These are phyloP conservation scores for Colletotrichum theobromicola DNA, from an alignment of 2,329 filamentous ascomycete species.

Conservation along the genomic window DNA sequence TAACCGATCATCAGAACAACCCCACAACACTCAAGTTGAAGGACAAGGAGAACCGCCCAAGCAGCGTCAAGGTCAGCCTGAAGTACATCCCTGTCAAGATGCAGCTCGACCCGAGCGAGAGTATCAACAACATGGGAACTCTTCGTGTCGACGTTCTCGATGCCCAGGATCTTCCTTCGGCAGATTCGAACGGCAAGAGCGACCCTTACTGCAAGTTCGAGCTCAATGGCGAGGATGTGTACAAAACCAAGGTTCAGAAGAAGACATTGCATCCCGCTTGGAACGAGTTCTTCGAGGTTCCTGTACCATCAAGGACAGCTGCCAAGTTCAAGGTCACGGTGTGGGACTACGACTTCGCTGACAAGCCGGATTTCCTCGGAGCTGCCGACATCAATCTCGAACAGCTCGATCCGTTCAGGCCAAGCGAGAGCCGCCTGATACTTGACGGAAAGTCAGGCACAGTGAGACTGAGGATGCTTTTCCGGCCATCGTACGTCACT, in stretches of 20 bases:
- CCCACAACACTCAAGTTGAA: slow-evolving; percentile 83
- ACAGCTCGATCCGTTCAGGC: slow-evolving; percentile 82
- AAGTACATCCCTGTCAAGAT: slow-evolving; percentile 96
- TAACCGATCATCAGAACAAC: slow-evolving; percentile 68
- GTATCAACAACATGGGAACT: slow-evolving; percentile 98
- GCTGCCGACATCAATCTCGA: slow-evolving; percentile 77
- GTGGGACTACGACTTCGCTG: slow-evolving; percentile 96
- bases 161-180: slow-evolving; percentile 84
- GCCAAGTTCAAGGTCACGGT: slow-evolving; percentile 84
- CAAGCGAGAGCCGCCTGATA: slow-evolving; percentile 74
- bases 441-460: slow-evolving; percentile 91
- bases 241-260: slow-evolving; percentile 96
- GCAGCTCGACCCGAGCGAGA: slow-evolving; percentile 91
- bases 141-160: slow-evolving; percentile 93
- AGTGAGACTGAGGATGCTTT: slow-evolving; percentile 83
- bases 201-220: slow-evolving; percentile 97
- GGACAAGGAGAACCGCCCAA: slow-evolving; percentile 76
- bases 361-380: slow-evolving; percentile 92
- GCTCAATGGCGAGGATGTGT: slow-evolving; percentile 85
- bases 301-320: slow-evolving; percentile 81
- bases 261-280: slow-evolving; percentile 94
- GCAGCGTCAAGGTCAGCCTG: slow-evolving; percentile 86
- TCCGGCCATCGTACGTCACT: slow-evolving; percentile 91
- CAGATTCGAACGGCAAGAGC: slow-evolving; percentile 94
- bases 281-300: slow-evolving; percentile 94